Evolutionary conservation across 495 filamentous ascomycete species (phyloP).

Genomic region (Trichoderma orchidacearum): DNA sequence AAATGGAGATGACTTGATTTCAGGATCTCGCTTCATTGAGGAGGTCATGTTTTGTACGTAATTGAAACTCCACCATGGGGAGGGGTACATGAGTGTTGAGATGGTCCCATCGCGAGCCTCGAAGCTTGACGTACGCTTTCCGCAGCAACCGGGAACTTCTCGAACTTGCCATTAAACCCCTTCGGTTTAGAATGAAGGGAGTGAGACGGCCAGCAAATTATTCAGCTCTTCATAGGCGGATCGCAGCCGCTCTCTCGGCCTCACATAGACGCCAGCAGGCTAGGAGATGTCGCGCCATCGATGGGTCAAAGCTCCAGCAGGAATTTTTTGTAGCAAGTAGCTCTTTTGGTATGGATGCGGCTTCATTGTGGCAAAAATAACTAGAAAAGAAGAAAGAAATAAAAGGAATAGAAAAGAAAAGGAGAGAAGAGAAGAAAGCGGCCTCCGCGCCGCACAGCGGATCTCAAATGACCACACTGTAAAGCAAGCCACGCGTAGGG

Average conservation of each 20-base stretch:
- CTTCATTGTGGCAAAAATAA: not conserved
- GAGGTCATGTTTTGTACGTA: not conserved
- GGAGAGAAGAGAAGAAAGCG: too few relatives aligned
- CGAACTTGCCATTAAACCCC: not conserved
- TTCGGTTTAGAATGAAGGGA: not conserved
- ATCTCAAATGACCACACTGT: too few relatives aligned
- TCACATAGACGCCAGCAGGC: too few relatives aligned
- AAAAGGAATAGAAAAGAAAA: too few relatives aligned
- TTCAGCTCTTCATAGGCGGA: too few relatives aligned
- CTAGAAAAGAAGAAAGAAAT: too few relatives aligned
- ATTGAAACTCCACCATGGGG: conserved; percentile 1
- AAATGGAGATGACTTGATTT: not conserved
- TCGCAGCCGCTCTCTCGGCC: too few relatives aligned
- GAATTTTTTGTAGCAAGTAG: not conserved
- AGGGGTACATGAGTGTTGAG: not conserved
- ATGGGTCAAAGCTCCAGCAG: not conserved
- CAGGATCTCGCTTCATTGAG: not conserved
- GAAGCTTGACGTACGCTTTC: not conserved
- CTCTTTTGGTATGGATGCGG: not conserved
- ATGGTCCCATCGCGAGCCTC: not conserved
- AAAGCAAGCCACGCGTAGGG: too few relatives aligned
- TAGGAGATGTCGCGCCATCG: not conserved
- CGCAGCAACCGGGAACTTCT: not conserved
- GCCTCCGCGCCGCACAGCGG: too few relatives aligned
- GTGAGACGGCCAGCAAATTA: too few relatives aligned